phyloP scores from a whole-genome alignment of 345 rosid genomes.

The Schrenkiella parvula region DNA sequence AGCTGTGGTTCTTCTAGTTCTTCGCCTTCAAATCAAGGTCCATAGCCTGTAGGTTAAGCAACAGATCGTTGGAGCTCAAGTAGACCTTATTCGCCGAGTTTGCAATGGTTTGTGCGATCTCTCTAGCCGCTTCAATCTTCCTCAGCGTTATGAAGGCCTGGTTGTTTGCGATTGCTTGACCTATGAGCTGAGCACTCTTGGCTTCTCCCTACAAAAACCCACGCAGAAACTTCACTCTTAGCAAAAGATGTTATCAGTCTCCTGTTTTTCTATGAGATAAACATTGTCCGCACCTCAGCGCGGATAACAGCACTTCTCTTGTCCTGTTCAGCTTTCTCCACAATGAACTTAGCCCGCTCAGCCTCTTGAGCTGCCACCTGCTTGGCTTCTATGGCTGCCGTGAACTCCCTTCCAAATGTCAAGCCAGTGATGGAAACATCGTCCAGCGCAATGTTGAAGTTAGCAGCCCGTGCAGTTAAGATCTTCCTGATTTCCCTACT shows the following conservation, averaged over 20 bases:
- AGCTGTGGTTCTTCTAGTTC: slow-evolving; percentile 27
- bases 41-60: slow-evolving; percentile 47
- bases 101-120: slow-evolving; percentile 68
- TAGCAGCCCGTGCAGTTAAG: slow-evolving; percentile 61
- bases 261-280: background rate
- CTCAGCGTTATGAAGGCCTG: slow-evolving; percentile 80
- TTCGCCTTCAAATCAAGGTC: slow-evolving; percentile 28
- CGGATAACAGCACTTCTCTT: slow-evolving; percentile 83
- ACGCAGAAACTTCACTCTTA: background rate
- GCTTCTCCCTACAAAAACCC: slow-evolving; percentile 64
- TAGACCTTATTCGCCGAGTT: slow-evolving; percentile 57
- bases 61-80: slow-evolving; percentile 59
- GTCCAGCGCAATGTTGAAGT: slow-evolving; percentile 68
- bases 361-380: slow-evolving; percentile 93
- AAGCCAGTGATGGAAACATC: slow-evolving; percentile 79
- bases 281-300: slow-evolving; percentile 52
- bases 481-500: slow-evolving; percentile 73
- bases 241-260: background rate
- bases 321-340: slow-evolving; percentile 91
- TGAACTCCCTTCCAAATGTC: slow-evolving; percentile 83
- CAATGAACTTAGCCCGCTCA: slow-evolving; percentile 80
- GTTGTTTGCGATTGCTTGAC: slow-evolving; percentile 80
- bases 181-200: slow-evolving; percentile 77
- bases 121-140: slow-evolving; percentile 84
- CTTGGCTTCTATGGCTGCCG: slow-evolving; percentile 84